Evolutionary conservation across 108 stramenopile species (phyloP), one percentile per base, ranked within the genome.

Genomic region (Licmophora abbreviata): DNA sequence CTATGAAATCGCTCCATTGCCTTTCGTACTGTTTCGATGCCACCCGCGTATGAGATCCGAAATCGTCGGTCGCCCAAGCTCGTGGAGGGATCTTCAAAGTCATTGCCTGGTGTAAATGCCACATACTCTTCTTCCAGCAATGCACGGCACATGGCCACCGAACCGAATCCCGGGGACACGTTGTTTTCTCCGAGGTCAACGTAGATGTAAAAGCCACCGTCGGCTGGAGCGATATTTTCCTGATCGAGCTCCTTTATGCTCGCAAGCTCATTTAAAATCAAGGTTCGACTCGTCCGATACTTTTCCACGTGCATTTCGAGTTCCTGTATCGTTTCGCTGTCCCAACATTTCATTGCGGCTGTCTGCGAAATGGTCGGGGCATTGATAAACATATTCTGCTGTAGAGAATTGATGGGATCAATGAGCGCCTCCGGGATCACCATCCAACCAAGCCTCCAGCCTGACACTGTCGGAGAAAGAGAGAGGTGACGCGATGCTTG

Each of bases 371-470:
- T 71, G 5, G 91, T 93, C 23, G 94, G 94, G 24, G 94, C 88
- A 67, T 91, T 92, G 55, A 95, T 92, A 49, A 89, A 95, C 82
- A 95, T 84, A 54, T 92, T 95, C 70, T 95, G 91, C 47, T 85
- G 87, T 28, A 95, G 69, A 1, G 66, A 62, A 48, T 91, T 88
- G 49, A 93, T 68, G 12, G 85, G 54, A 29, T 76, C 77, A 17
- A 81, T 53, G 0, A 92, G 63, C 21, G 67, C 58, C 22, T 62
- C 59, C 1, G 94, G 94, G 2, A 93, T 36, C 7, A 95, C 72
- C 79, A 93, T 76, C 94, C 94, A 95, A 4, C 94, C 94, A 30
- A 96, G 44, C 30, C 93, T 56, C 95, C 92, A 94, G 32, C 93
- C 93, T 6, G 85, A 83, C 95, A 96, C 73, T 74, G 51, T 36